Evolutionary conservation across 495 filamentous ascomycete species (phyloP), one percentile per base, ranked within the genome.

Genomic region (Aeminium ludgeri): DNA sequence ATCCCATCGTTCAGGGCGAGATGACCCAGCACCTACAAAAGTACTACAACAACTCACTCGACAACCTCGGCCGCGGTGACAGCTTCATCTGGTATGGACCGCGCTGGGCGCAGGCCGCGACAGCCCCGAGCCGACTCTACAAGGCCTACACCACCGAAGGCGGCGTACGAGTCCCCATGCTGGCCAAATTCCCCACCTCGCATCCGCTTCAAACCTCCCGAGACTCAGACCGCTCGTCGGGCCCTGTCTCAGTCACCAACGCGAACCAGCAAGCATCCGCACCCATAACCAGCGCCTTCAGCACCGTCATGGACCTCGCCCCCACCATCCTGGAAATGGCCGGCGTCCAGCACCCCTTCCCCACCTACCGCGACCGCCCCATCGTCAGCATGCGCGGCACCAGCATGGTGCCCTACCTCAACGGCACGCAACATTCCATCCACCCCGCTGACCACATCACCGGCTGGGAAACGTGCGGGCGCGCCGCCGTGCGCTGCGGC

Each of bases 31-130:
- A 69, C 40, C 57, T 78, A 5, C 56, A 71, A 43, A 72, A 74
- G 49, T 75, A 74, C 56, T 76, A 74, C 48, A 60, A 75, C 54
- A 78, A 77, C 57, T 64, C 59, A 28, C 54, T 74, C 19, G 70
- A 73, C 8, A 79, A 78, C 41, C 63, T 78, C 19, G 74, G 73
- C 12, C 67, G 68, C 45, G 63, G 60, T 32, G 67, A 76, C 56
- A 69, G 64, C 0, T 78, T 76, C 54, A 69, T 76, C 49, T 76
- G 73, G 73, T 77, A 78, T 44, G 72, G 74, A 4, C 72, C 71
- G 11, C 67, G 69, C 39, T 74, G 74, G 73, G 73, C 72, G 10
- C 66, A 73, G 46, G 76, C 74, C 25, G 66, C 73, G 13, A 79
- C 74, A 12, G 71, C 76, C 8, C 71, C 76, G 5, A 69, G 64